Conservation (phyloP, 768 basidiomycete species). For the Russula foetens region DNA sequence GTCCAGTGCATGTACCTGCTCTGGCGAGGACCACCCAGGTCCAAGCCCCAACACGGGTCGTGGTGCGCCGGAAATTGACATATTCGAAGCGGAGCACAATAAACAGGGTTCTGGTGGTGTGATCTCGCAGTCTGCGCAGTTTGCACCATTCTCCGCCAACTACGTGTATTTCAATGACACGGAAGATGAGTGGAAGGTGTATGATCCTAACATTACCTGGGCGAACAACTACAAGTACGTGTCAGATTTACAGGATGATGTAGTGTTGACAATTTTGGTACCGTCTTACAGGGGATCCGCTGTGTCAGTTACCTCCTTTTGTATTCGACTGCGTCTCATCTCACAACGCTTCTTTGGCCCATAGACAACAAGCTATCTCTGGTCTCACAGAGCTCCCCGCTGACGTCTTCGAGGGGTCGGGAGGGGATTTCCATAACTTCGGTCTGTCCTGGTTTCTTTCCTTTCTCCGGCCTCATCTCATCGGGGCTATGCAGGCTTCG, state of each 20-base stretch:
- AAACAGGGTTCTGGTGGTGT: constrained; percentile 43
- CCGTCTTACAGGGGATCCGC: constrained; percentile 38
- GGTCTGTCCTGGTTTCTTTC: constrained; percentile 25
- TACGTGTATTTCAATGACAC: constrained; percentile 35
- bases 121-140: constrained; percentile 70
- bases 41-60: constrained; percentile 47
- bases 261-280: background rate
- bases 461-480: background rate
- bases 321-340: background rate
- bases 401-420: constrained; percentile 52
- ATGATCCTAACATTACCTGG: constrained; percentile 29
- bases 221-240: constrained; percentile 32
- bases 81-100: constrained; percentile 69
- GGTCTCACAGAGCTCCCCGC: constrained; percentile 39
- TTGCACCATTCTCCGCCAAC: constrained; percentile 49
- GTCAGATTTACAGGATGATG: background rate
- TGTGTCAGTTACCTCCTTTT: constrained; percentile 27
- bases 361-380: constrained; percentile 42
- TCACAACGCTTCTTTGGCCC: background rate
- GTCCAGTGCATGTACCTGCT: constrained; percentile 64
- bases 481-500: constrained; percentile 44
- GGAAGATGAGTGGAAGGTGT: constrained; percentile 28
- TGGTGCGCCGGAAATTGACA: constrained; percentile 76
- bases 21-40: constrained; percentile 70
- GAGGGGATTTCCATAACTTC: constrained; percentile 40